Percentiles rank a stretch among this genome's conserved stretches.
phyloP scores from a whole-genome alignment of 1,139 yeast genomes.

The Pneumocystis oryctolagi region DNA sequence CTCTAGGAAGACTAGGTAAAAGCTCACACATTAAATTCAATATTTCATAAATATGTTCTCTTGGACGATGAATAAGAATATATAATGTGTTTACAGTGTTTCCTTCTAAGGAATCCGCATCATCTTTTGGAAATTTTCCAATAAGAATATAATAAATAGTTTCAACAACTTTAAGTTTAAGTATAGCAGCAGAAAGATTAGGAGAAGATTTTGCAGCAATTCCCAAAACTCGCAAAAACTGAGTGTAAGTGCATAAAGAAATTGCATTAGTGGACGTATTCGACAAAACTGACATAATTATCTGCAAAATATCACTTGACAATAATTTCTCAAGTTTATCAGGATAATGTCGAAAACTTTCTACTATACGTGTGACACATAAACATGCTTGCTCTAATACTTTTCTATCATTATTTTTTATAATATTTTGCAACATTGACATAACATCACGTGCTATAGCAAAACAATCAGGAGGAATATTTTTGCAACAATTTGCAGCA shows the following conservation, averaged over 20 bases:
- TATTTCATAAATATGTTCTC: conserved; percentile 43
- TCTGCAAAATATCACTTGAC: neutral
- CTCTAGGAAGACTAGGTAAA: conserved; percentile 25
- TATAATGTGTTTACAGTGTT: conserved; percentile 37
- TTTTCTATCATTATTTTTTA: conserved; percentile 44
- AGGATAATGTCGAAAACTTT: conserved; percentile 36
- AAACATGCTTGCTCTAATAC: conserved; percentile 60
- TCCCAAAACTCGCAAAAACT: conserved; percentile 25
- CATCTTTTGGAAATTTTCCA: conserved; percentile 19
- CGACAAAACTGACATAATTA: neutral
- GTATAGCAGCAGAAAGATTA: conserved; percentile 18
- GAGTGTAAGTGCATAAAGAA: conserved; percentile 13
- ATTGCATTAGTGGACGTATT: conserved; percentile 11
- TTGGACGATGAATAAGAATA: conserved; percentile 61
- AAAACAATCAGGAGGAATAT: conserved; percentile 34
- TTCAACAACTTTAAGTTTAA: conserved; percentile 21
- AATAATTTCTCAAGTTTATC: conserved; percentile 27
- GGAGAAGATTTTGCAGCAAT: conserved; percentile 32
- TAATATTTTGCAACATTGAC: conserved; percentile 47
- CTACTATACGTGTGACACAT: conserved; percentile 48
- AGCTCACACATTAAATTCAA: conserved; percentile 44
- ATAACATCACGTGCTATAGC: conserved; percentile 42
- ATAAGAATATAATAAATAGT: conserved; percentile 24
- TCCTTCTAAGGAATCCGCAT: conserved; percentile 9
- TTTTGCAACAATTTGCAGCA: conserved; percentile 60